Percentiles rank a stretch among this genome's conserved stretches.
Conservation (phyloP, 2,329 filamentous ascomycete species). For the Tolypocladium guangdongense region DNA sequence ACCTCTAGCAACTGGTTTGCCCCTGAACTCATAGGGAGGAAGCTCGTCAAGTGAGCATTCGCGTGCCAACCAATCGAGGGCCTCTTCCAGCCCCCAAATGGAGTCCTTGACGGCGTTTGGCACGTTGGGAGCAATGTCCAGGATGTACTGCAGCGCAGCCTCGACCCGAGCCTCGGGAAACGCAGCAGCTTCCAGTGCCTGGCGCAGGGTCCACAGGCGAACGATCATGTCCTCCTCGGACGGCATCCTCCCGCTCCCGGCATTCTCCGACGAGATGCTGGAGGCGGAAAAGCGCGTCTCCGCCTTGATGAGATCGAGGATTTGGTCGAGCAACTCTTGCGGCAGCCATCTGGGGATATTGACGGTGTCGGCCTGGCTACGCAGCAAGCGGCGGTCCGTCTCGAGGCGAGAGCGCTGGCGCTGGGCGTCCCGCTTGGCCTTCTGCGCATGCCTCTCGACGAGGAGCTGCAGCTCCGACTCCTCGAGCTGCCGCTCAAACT, state of each 20-base stretch:
- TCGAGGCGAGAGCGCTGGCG: conserved; percentile 70
- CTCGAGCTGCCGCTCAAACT: conserved; percentile 82
- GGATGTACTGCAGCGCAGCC: conserved; percentile 52
- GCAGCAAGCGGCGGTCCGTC: conserved; percentile 74
- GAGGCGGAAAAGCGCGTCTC: conserved; percentile 50
- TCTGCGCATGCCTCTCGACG: conserved; percentile 73
- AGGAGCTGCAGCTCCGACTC: conserved; percentile 81
- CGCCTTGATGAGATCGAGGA: conserved; percentile 61
- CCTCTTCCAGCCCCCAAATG: conserved; percentile 79
- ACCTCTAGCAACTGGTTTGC: conserved; percentile 27
- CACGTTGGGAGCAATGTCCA: conserved; percentile 56
- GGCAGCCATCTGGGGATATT: conserved; percentile 71
- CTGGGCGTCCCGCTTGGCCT: conserved; percentile 66
- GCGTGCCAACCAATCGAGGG: conserved; percentile 81
- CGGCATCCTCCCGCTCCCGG: conserved; percentile 40
- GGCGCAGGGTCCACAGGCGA: conserved; percentile 75
- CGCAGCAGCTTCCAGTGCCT: conserved; percentile 56
- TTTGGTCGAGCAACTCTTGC: conserved; percentile 63
- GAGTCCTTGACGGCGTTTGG: conserved; percentile 47
- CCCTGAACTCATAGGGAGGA: conserved; percentile 51
- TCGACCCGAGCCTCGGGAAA: conserved; percentile 56
- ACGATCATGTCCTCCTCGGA: conserved; percentile 67
- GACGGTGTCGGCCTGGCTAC: conserved; percentile 64
- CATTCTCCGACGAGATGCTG: conserved; percentile 33
- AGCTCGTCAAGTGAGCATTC: conserved; percentile 60